Conservation (phyloP, 2,329 filamentous ascomycete species). For the Rhinocladiella similis region DNA sequence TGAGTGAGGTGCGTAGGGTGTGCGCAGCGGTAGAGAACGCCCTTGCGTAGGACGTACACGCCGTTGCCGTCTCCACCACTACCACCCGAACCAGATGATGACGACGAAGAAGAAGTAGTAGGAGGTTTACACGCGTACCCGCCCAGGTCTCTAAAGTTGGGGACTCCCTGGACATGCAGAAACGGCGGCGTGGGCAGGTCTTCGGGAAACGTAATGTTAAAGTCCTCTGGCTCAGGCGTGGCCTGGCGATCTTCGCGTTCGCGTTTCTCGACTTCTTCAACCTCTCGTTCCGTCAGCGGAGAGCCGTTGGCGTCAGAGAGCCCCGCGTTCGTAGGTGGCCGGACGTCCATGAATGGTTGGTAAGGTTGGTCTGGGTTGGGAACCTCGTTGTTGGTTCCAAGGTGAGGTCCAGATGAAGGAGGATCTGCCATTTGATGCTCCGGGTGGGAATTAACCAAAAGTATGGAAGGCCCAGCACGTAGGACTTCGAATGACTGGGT, state of each 20-base stretch:
- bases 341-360: slow-evolving; percentile 20
- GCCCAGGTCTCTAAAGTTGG: slow-evolving; percentile 69
- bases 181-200: slow-evolving; percentile 30
- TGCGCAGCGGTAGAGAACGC: slow-evolving; percentile 66
- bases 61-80: slow-evolving; percentile 1
- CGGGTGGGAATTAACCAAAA: too few relatives aligned
- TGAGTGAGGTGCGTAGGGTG: slow-evolving; percentile 62
- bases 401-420: not conserved
- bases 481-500: too few relatives aligned
- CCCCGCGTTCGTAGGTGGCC: slow-evolving; percentile 2
- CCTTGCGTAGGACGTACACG: slow-evolving; percentile 45
- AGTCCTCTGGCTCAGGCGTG: slow-evolving; percentile 23
- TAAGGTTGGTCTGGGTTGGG: slow-evolving; percentile 12
- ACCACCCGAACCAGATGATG: not conserved
- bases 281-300: slow-evolving; percentile 15
- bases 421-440: not conserved
- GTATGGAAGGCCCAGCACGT: too few relatives aligned
- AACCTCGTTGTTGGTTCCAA: not conserved
- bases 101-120: slow-evolving; percentile 1
- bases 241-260: slow-evolving; percentile 13
- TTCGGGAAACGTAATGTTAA: slow-evolving; percentile 23
- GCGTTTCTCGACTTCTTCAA: slow-evolving; percentile 8
- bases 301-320: slow-evolving; percentile 16
- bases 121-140: slow-evolving; percentile 48
- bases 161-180: slow-evolving; percentile 55